Base-by-base conservation (phyloP, 2,329 filamentous ascomycete genomes). In the Tympanopsis confertula region DNA sequence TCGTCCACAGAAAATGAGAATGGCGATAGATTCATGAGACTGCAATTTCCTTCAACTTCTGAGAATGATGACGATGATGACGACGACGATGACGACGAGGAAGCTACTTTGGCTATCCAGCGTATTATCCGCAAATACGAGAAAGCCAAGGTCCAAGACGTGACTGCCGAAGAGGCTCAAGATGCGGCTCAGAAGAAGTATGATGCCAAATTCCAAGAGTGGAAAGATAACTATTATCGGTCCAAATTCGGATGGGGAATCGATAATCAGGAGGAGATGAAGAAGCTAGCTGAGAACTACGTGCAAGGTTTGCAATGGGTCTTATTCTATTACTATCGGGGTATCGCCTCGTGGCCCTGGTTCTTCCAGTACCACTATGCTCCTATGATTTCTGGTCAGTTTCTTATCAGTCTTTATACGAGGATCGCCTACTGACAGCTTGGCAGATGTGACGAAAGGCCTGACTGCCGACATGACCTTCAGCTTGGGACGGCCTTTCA, bases 251-350 rank as follows among this genome's bases (percentile, higher is more conserved):
- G 82, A 82, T 98, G 89, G 87, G 77, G 80, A 13, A 67, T 83
- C 10, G 81, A 86, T 35, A 82, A 86, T 49, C 81, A 89, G 46
- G 77, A 64, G 29, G 86, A 94, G 57, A 69, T 96, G 53, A 79
- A 69, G 38, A 80, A 82, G 45, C 68, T 98, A 42, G 82, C 86
- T 19, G 87, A 96, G 59, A 98, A 96, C 60, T 98, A 98, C 51
- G 87, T 98, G 5, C 86, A 98, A 61, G 91, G 91, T 43, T 65
- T 98, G 42, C 91, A 98, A 57, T 98, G 91, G 93, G 91, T 98
- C 32, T 67, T 98, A 36, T 95, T 82, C 59, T 98, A 98, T 65
- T 98, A 98, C 61, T 98, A 98, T 62, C 81, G 82, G 38, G 91
- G 91, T 44, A 91, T 98, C 42, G 91, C 86, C 13, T 96, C 89